Base-by-base conservation (phyloP, 2,329 filamentous ascomycete species). In the Colletotrichum tropicicola region DNA sequence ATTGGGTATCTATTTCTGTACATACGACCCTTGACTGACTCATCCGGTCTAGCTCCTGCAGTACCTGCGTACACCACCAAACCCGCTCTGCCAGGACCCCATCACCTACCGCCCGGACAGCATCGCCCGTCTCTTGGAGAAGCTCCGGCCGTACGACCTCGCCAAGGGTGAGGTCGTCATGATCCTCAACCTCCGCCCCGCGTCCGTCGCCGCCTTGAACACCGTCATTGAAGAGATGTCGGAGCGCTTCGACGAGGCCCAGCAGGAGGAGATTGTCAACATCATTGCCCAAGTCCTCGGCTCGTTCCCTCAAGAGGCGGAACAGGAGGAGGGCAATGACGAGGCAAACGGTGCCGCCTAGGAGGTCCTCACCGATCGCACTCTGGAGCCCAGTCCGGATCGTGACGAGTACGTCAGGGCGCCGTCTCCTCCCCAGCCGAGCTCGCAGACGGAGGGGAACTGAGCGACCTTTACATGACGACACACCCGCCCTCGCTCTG, bases 91-190 rank as follows among this genome's bases (percentile, higher is more conserved):
- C 72, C 83, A 86, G 70, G 82, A 81, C 66, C 85, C 85, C 17
- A 68, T 80, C 55, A 82, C 82, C 4, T 91, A 89, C 75, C 80
- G 80, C 56, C 73, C 83, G n/a, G 75, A 77, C 9, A 83, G 82
- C 53, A 85, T 91, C 67, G 71, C 78, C 6, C 75, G 73, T 23
- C 83, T 92, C 41, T 79, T 91, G 41, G 77, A 85, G 70, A 80
- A 78, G 23, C 78, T 92, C 52, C 82, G 83, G 10, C 80, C 79
- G 1, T 90, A 85, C 74, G 82, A 87, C 47, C 82, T 92, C 59
- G 86, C 87, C 76, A 92, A 92, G 79, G 87, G 87, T 57, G 90
- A 92, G 75, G 78, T 90, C 58, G 79, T 92, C 72, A 90, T 91
- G 86, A 85, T 92, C 49, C 74, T 91, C 69, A 92, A 92, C 73